phyloP scores from a whole-genome alignment of 768 basidiomycete species.

The Amanita brunnescens region DNA sequence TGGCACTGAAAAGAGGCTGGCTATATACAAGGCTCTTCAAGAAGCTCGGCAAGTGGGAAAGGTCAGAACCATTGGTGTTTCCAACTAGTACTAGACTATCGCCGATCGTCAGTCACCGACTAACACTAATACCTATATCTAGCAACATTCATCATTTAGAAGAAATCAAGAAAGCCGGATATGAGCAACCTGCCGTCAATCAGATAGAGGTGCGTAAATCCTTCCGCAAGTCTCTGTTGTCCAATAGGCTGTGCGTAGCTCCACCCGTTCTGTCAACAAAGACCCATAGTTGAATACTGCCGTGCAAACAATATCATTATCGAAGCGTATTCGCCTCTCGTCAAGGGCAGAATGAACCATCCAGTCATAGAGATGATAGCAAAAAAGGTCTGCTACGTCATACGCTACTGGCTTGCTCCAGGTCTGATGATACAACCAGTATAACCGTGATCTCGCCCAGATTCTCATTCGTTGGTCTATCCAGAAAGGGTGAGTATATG shows the following conservation, averaged over 20 bases:
- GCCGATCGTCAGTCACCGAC: too few species aligned
- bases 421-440: constrained; percentile 24
- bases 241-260: constrained; percentile 34
- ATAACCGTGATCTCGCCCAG: constrained; percentile 61
- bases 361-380: constrained; percentile 46
- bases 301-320: constrained; percentile 47
- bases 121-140: too few species aligned
- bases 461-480: constrained; percentile 86
- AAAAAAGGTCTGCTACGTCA: constrained; percentile 38
- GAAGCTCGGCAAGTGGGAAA: constrained; percentile 56
- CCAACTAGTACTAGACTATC: constrained; percentile 77
- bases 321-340: constrained; percentile 71
- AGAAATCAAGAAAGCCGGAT: constrained; percentile 57
- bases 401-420: background rate
- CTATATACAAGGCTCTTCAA: constrained; percentile 61
- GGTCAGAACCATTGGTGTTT: constrained; percentile 68
- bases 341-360: constrained; percentile 51
- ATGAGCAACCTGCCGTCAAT: constrained; percentile 64
- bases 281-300: constrained; percentile 71
- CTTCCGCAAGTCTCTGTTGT: background rate
- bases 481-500: constrained; percentile 56
- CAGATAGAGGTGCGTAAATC: constrained; percentile 58
- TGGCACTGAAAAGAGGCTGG: constrained; percentile 58
- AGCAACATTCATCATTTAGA: constrained; percentile 68
- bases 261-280: constrained; percentile 79